Conservation (phyloP, 2,329 filamentous ascomycete genomes). For the Alternaria ventricosa region DNA sequence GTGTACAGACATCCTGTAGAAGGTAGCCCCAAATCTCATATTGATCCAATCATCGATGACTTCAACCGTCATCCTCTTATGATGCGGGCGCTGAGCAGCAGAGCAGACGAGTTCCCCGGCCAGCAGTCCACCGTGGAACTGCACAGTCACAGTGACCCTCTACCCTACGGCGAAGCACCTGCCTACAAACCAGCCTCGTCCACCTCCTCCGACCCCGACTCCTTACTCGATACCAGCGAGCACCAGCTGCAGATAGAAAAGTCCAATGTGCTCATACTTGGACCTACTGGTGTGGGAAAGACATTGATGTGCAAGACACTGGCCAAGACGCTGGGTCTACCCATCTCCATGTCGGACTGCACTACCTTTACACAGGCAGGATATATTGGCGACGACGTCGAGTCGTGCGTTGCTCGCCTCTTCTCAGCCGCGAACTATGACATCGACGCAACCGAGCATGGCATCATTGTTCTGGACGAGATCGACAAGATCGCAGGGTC, state of each 20-base stretch:
- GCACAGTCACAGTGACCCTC: conserved; percentile 19
- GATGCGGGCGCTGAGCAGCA: conserved; percentile 30
- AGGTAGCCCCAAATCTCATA: conserved; percentile 58
- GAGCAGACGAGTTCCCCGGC: conserved; percentile 66
- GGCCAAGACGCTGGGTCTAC: conserved; percentile 90
- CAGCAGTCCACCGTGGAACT: conserved; percentile 61
- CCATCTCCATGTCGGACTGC: conserved; percentile 94
- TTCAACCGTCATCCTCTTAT: conserved; percentile 8
- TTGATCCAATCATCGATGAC: conserved; percentile 3
- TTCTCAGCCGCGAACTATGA: conserved; percentile 91
- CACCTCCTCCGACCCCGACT: conserved; percentile 41
- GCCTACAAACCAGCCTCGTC: conserved; percentile 31
- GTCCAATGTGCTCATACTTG: conserved; percentile 89
- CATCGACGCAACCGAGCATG: conserved; percentile 80
- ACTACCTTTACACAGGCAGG: conserved; percentile 95
- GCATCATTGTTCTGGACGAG: conserved; percentile 95
- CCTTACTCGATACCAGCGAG: conserved; percentile 59
- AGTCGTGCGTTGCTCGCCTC: conserved; percentile 89
- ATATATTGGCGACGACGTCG: conserved; percentile 98
- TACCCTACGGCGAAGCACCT: conserved; percentile 20
- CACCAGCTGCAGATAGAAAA: conserved; percentile 82
- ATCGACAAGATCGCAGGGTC: conserved; percentile 95
- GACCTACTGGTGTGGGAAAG: conserved; percentile 94
- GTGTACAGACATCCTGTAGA: conserved; percentile 76
- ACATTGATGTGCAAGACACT: conserved; percentile 94